Percentiles rank a stretch among this genome's conserved stretches.
These are phyloP conservation scores for Xylaria longipes DNA, from an alignment of 495 filamentous ascomycete genomes.

Conservation along the genomic window DNA sequence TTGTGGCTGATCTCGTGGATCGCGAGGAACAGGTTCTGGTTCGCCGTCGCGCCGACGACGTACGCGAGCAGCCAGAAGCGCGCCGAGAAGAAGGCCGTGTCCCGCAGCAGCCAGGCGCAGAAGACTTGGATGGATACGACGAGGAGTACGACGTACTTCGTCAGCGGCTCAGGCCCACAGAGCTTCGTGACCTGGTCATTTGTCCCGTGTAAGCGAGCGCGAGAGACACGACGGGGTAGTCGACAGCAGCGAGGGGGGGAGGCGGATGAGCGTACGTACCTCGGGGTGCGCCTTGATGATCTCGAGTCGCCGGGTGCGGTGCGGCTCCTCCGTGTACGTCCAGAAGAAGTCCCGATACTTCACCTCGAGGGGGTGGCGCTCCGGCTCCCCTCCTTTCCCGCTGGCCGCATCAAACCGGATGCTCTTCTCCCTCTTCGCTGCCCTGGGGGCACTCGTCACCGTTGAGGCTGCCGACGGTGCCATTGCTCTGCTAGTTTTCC, in stretches of 20 bases:
- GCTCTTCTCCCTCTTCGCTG: slow-evolving; percentile 33
- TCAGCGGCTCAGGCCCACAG: slow-evolving; percentile 94
- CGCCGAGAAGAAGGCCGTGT: slow-evolving; percentile 82
- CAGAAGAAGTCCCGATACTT: slow-evolving; percentile 70
- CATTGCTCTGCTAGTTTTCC: slow-evolving; percentile 33
- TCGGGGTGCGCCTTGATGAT: slow-evolving; percentile 99
- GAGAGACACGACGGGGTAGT: not conserved
- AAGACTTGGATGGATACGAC: slow-evolving; percentile 84
- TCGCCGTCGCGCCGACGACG: slow-evolving; percentile 91
- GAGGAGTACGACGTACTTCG: slow-evolving; percentile 86
- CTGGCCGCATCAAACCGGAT: slow-evolving; percentile 29
- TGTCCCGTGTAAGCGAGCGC: slow-evolving; percentile 27
- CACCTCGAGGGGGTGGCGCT: slow-evolving; percentile 46
- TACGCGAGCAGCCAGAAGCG: slow-evolving; percentile 87
- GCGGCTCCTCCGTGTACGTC: slow-evolving; percentile 99
- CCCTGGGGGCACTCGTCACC: slow-evolving; percentile 34
- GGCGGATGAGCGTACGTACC: slow-evolving; percentile 53
- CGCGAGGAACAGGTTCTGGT: slow-evolving; percentile 98
- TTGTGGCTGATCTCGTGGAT: slow-evolving; percentile 99
- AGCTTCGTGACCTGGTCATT: slow-evolving; percentile 84
- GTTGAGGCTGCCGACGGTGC: slow-evolving; percentile 39
- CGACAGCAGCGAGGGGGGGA: too few species aligned
- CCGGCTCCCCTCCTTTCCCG: slow-evolving; percentile 34
- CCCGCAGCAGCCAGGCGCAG: slow-evolving; percentile 79
- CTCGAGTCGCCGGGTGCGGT: slow-evolving; percentile 83